Evolutionary conservation across 2,329 filamentous ascomycete species (phyloP).

Genomic region (Geosmithia morbida): DNA sequence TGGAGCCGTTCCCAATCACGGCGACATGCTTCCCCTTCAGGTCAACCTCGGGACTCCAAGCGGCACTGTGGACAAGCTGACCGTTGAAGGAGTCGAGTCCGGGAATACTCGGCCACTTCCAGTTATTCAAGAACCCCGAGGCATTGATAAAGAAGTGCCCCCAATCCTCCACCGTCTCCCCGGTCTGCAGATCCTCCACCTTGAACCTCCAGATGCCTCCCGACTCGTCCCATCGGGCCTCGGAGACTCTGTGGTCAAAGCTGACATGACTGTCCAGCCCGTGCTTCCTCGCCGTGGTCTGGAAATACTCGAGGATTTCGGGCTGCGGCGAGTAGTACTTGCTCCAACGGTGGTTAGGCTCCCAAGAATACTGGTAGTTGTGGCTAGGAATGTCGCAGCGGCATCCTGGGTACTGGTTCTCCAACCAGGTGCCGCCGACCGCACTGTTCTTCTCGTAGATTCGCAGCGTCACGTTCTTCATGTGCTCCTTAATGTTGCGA

Average conservation of each 20-base stretch:
- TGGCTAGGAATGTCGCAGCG: constrained; percentile 21
- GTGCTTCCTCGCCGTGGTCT: constrained; percentile 31
- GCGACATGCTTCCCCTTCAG: constrained; percentile 33
- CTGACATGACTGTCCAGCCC: constrained; percentile 29
- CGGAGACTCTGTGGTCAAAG: constrained; percentile 25
- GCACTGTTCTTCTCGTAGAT: constrained; percentile 42
- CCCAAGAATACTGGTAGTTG: constrained; percentile 5
- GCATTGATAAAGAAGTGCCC: constrained; percentile 28
- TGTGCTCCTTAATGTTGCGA: constrained; percentile 8
- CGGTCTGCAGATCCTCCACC: constrained; percentile 15
- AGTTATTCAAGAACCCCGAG: constrained; percentile 31
- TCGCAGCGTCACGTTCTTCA: constrained; percentile 2
- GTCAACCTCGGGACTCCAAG: constrained; percentile 15
- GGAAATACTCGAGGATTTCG: constrained; percentile 42
- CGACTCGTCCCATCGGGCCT: constrained; percentile 3
- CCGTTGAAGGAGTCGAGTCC: constrained; percentile 31
- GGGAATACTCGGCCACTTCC: constrained; percentile 34
- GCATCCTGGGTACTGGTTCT: constrained; percentile 44
- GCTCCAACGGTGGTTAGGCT: constrained; percentile 29
- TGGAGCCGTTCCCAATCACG: constrained; percentile 38
- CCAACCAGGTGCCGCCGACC: constrained; percentile 43
- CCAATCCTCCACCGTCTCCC: neutral
- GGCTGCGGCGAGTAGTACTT: constrained; percentile 38
- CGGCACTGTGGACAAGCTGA: constrained; percentile 34
- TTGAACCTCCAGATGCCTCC: constrained; percentile 1